A percentile compares a stretch with the other conserved stretches of the same genome.
Evolutionary conservation across 2,329 filamentous ascomycete species (phyloP).

Genomic region (Sporothrix mexicana): DNA sequence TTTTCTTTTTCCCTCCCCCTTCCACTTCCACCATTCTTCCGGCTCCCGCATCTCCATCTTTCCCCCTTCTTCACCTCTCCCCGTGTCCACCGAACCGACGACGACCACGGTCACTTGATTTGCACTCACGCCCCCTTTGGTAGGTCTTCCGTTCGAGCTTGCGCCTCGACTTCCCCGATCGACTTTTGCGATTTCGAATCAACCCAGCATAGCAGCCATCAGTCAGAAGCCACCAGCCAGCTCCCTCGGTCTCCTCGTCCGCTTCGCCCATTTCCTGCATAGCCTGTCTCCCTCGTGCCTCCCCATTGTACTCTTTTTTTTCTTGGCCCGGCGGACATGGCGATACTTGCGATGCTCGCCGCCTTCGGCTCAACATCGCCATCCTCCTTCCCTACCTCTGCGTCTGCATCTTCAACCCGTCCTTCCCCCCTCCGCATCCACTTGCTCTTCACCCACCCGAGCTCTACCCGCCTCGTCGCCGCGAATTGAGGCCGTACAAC

Average conservation of each 20-base stretch:
- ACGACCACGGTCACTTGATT: conserved; percentile 27
- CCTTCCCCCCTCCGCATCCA: not conserved
- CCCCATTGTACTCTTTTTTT: too few species aligned
- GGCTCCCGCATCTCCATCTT: conserved; percentile 33
- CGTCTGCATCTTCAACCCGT: not conserved
- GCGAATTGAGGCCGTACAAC: not conserved
- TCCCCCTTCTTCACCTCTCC: conserved; percentile 30
- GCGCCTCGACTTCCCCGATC: not conserved
- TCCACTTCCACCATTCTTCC: conserved; percentile 29
- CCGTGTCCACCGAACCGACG: conserved; percentile 31
- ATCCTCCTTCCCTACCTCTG: not conserved
- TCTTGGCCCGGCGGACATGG: not conserved
- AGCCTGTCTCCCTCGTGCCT: too few species aligned
- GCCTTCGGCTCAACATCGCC: not conserved
- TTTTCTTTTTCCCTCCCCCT: conserved; percentile 26
- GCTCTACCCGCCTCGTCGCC: not conserved
- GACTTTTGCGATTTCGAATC: not conserved
- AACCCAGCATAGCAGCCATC: not conserved
- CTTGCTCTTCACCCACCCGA: not conserved
- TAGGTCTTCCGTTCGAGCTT: not conserved
- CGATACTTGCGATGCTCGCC: not conserved
- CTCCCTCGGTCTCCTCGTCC: not conserved
- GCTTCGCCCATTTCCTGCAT: not conserved
- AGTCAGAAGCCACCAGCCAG: not conserved
- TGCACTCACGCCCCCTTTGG: conserved; percentile 19